A percentile compares a stretch with the other conserved stretches of the same genome.
These are phyloP conservation scores for Metschnikowia proteae DNA, from an alignment of 805 yeast species.

Conservation along the genomic window DNA sequence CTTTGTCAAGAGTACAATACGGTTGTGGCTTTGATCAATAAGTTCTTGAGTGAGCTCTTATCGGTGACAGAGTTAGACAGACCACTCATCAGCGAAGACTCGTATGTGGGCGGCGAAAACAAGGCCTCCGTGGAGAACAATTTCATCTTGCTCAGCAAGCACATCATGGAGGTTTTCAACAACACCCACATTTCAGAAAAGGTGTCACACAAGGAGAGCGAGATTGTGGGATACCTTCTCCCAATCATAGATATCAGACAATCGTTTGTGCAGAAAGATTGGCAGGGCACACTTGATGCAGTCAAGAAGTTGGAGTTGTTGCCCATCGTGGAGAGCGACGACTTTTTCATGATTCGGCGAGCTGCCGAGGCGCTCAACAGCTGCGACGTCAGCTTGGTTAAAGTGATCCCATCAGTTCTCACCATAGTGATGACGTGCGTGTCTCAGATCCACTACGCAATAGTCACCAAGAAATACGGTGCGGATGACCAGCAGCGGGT, in stretches of 20 bases:
- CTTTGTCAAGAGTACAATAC: constrained; percentile 83
- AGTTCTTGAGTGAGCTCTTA: constrained; percentile 72
- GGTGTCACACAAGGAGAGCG: constrained; percentile 52
- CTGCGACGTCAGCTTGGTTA: constrained; percentile 66
- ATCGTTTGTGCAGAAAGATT: constrained; percentile 50
- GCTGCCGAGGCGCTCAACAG: constrained; percentile 55
- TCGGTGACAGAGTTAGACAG: constrained; percentile 66
- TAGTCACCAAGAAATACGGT: constrained; percentile 41
- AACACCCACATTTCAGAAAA: constrained; percentile 58
- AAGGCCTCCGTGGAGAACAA: constrained; percentile 44
- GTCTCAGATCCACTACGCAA: constrained; percentile 50
- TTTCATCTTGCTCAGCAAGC: constrained; percentile 44
- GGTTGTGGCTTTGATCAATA: constrained; percentile 71
- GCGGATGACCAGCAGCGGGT: constrained; percentile 45
- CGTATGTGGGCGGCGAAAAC: constrained; percentile 32
- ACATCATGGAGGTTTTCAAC: constrained; percentile 42
- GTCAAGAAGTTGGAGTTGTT: constrained; percentile 61
- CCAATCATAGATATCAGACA: constrained; percentile 67
- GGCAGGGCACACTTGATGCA: constrained; percentile 53
- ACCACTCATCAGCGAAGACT: constrained; percentile 43
- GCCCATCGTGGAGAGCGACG: constrained; percentile 51
- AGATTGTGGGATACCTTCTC: constrained; percentile 62
- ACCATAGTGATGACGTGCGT: constrained; percentile 79
- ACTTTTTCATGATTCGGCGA: constrained; percentile 55
- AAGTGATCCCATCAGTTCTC: constrained; percentile 75